Base-by-base conservation (phyloP, 768 basidiomycete species). In the Leccinum disarticulatum region DNA sequence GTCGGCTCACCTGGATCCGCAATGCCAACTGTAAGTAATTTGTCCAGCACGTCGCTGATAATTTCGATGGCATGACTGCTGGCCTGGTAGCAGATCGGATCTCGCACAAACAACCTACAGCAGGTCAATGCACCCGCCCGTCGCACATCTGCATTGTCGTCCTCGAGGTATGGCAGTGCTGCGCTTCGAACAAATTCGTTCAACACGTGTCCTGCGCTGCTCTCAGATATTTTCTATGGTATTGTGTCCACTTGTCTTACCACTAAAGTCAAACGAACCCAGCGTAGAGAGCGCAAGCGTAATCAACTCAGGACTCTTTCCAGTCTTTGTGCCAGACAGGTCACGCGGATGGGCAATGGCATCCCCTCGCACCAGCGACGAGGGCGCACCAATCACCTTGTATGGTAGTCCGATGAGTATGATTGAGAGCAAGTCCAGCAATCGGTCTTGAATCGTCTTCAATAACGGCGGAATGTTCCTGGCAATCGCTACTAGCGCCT, bases 41-140 rank as follows among this genome's bases (percentile, higher is more conserved):
- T 98, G 73, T 97, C 95, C 46, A 98, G 81, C n/a, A 98, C 95
- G 63, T 98, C 96, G 72, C 93, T 93, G 69, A 99, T 95, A 59
- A 98, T 88, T 68, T 98, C 93, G 56, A 97, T 96, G 8, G 95
- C 91, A 74, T 98, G 92, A 66, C 88, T 94, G 77, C 93, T 96
- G 10, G 94, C 89, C 75, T 98, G 95, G 65, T 91, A 93, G 71
- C 93, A 95, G 54, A 98, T 97, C 0, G 95, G 95, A 75, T 99
- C 97, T 58, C 88, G 87, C 60, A 95, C 87, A 69, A 98, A 96
- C 14, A 98, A 82, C 50, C 84, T 84, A 67, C 95, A 97, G 70
- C 95, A 98, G 1, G 95, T 95, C 50, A 91, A 71, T 4, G 96
- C 97, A 11, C 96, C 94, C 6, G 93, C 92, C 31, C 88, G 83